Conservation (phyloP, 2,329 filamentous ascomycete genomes). For the Ophiosphaerella korrae region DNA sequence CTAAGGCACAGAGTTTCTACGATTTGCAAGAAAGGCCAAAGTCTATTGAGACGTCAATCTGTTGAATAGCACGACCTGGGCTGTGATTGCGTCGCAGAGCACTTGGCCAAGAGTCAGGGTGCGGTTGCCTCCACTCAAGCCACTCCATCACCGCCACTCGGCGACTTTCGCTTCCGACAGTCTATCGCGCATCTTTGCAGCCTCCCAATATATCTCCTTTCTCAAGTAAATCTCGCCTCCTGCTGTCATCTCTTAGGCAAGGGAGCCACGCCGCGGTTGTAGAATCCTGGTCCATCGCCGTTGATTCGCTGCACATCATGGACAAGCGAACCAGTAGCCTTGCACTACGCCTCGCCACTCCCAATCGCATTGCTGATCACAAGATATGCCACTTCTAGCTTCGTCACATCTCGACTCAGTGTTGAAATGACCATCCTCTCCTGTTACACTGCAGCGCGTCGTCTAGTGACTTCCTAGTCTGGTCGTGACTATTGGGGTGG, state of each 20-base stretch:
- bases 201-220: conserved; percentile 22
- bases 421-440: conserved; percentile 12
- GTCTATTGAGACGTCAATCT: too few species aligned
- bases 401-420: conserved; percentile 10
- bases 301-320: conserved; percentile 33
- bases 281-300: conserved; percentile 15
- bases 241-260: conserved; percentile 10
- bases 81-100: too few species aligned
- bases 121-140: not conserved
- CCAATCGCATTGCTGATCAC: conserved; percentile 35
- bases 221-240: conserved; percentile 24
- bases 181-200: not conserved
- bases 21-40: too few species aligned
- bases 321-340: conserved; percentile 35
- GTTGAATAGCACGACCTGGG: too few species aligned
- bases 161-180: not conserved
- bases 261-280: conserved; percentile 11
- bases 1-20: too few species aligned
- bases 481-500: conserved; percentile 24
- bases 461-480: conserved; percentile 11
- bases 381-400: conserved; percentile 16
- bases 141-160: not conserved
- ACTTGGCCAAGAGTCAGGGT: not conserved
- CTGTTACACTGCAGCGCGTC: conserved; percentile 16
- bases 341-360: conserved; percentile 21